Evolutionary conservation across 106 monocot genomes (phyloP), one percentile per base, ranked within the genome.

Genomic region (Acorus calamus): DNA sequence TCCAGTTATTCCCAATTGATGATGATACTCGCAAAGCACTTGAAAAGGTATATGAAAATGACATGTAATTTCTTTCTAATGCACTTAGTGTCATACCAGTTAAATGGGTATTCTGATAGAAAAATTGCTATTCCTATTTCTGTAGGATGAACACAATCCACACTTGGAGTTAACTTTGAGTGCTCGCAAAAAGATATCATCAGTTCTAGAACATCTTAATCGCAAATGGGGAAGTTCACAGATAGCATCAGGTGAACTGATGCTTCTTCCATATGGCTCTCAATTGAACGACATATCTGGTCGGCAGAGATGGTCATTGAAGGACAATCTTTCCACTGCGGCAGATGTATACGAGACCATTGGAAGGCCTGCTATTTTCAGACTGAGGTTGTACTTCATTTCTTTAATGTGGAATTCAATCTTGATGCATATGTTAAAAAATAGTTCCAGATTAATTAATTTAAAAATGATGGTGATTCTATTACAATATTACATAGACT

Each of bases 111-210:
- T 28, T 28, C 28, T 28, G 28, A 28, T 28, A 28, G 28, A 28
- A 28, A 28, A 28, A 28, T 49, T 46, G 42, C 12, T 62, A 52
- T 5, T 52, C 14, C 52, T 66, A 64, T n/a, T 66, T 49, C 50
- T 11, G 69, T 64, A 98, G 96, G 96, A 91, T 60, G 74, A 72
- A 45, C 83, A 88, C 49, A 98, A 98, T 66, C 96, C 96, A 42
- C 77, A 81, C 70, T 66, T 98, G 66, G 96, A 98, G 75, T 87
- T 98, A 53, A 92, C 96, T 46, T 73, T 98, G 67, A 98, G 96
- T 70, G 73, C 78, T 66, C 69, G 80, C 42, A 98, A 98, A 79
- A 91, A 81, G 62, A 88, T 98, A 66, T 78, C 87, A 52, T 98
- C 96, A 13, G 80, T 98, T 60, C 62, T 98, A 13, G 91, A 98